Evolutionary conservation across 192 early-diverging fungal species (phyloP), one percentile per base, ranked within the genome.

Genomic region (Mortierella alpina): DNA sequence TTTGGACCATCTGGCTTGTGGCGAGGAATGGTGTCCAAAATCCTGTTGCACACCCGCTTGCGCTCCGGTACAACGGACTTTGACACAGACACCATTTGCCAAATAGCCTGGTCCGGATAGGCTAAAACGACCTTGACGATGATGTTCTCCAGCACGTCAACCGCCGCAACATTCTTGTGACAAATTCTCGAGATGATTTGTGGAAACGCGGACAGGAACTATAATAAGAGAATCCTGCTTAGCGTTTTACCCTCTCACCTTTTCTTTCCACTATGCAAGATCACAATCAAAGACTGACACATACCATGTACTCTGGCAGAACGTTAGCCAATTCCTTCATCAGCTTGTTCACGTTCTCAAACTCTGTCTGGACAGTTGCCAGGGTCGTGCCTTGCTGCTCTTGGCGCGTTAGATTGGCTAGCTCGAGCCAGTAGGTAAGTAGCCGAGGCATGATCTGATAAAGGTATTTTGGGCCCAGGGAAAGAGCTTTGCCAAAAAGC

Each of bases 141-240:
- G 40, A 97, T 93, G 39, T 71, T 67, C 72, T 96, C 91, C 7
- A 97, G 75, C 7, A 93, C 83, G 14, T 73, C 63, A 63, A 90
- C 90, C 40, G 95, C 93, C 15, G 87, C 83, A 18, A 78, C 61
- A 74, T 95, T 91, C 44, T 73, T 77, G 57, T 97, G 96, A 66
- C 91, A 90, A 53, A 97, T 95, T 1, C 95, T 84, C 41, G 95
- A 96, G n/a, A 92, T 88, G 45, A 97, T 86, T 83, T 97, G 96
- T 13, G 95, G 91, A 47, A 97, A 87, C 6, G 93, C 93, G 0
- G 92, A 92, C 49, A 96, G 63, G 59, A 96, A 95, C 65, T 91
- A 68, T 62, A 5, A 14, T 20, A 40, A 39, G 2, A 41, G 52
- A 2, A 53, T 2, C 31, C 31, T 31, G 14, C 17, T 18, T 57